Conservation (phyloP, 2,329 filamentous ascomycete species). For the Aureobasidium mangrovei region DNA sequence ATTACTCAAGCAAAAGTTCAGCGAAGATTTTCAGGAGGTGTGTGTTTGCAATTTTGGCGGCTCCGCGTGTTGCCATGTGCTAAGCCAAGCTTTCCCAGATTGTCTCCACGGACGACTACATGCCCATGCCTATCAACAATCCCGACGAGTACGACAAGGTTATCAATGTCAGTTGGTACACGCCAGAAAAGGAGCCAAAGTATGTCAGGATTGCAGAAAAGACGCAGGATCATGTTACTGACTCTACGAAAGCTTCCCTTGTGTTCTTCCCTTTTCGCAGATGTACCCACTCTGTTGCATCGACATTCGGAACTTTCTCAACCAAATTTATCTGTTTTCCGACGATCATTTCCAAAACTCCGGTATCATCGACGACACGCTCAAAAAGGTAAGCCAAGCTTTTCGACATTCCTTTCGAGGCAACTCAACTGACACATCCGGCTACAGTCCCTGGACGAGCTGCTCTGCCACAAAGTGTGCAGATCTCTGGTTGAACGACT, state of each 20-base stretch:
- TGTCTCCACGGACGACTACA: constrained; percentile 91
- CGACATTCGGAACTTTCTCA: constrained; percentile 93
- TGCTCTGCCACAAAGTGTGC: constrained; percentile 90
- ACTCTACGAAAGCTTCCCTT: constrained; percentile 57
- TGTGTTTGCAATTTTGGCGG: neutral
- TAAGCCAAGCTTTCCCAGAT: constrained; percentile 35
- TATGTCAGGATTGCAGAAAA: constrained; percentile 33
- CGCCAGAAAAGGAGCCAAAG: constrained; percentile 70
- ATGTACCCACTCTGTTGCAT: constrained; percentile 99
- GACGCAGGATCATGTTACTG: constrained; percentile 18
- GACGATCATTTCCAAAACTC: constrained; percentile 93
- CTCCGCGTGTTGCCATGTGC: neutral
- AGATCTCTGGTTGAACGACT: constrained; percentile 79
- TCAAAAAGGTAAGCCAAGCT: constrained; percentile 54
- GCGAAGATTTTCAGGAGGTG: constrained; percentile 90
- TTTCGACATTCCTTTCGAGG: constrained; percentile 2
- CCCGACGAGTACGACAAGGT: constrained; percentile 91
- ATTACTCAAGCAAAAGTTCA: constrained; percentile 81
- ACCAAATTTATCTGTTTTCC: constrained; percentile 96
- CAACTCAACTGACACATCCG: constrained; percentile 7
- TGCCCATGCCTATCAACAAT: constrained; percentile 96
- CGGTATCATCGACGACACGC: constrained; percentile 79
- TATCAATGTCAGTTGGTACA: constrained; percentile 92
- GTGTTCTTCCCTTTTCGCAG: constrained; percentile 92
- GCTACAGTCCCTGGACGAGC: constrained; percentile 75